phyloP scores from a whole-genome alignment of 2,329 filamentous ascomycete species.

The Rosellinia necatrix region DNA sequence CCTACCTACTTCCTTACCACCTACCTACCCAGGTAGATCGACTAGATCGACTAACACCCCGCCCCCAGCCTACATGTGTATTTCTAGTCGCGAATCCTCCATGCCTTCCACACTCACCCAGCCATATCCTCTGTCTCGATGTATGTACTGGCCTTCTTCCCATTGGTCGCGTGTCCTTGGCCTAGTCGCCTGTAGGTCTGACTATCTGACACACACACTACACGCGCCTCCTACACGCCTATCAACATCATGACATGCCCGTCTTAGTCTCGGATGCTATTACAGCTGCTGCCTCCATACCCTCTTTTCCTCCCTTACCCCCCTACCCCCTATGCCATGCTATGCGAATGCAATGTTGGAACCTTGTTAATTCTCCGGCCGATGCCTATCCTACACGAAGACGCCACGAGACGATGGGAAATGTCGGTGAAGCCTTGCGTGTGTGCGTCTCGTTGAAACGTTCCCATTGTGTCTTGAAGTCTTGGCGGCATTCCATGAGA shows the following conservation, averaged over 20 bases:
- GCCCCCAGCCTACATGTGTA: too few relatives aligned
- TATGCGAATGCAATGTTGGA: too few relatives aligned
- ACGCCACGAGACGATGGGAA: constrained; percentile 1
- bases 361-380: not conserved
- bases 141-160: too few relatives aligned
- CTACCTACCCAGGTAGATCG: not conserved
- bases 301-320: not conserved
- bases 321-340: not conserved
- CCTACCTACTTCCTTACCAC: not conserved
- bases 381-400: not conserved
- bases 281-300: constrained; percentile 5
- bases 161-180: too few relatives aligned
- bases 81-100: too few relatives aligned
- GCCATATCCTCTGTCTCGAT: not conserved
- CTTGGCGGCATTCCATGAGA: too few relatives aligned
- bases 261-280: constrained; percentile 13
- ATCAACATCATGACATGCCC: constrained; percentile 9
- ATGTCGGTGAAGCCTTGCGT: constrained; percentile 24
- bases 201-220: not conserved
- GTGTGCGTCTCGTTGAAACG: not conserved
- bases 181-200: not conserved
- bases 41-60: too few relatives aligned
- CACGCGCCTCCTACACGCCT: not conserved
- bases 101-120: not conserved
- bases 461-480: not conserved